Conservation (phyloP, 2,329 filamentous ascomycete genomes). For the Colletotrichum tropicale region DNA sequence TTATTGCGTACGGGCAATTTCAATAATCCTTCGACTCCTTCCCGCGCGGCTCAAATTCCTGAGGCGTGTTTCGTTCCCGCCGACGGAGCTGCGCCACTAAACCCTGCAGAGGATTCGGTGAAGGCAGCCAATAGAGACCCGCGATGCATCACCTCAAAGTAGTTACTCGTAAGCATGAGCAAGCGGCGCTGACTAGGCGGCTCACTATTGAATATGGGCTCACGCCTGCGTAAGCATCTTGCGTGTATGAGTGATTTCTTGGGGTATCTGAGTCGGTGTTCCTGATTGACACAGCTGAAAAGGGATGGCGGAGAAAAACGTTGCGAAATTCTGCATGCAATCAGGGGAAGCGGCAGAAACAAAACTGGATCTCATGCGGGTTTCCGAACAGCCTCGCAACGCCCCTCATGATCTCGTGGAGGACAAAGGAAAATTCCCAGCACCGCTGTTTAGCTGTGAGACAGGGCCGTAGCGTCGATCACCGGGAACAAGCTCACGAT, state of each 20-base stretch:
- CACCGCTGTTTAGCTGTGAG: neutral
- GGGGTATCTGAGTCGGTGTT: neutral
- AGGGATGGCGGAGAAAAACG: neutral
- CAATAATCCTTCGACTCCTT: neutral
- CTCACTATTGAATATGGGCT: neutral
- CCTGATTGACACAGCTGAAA: neutral
- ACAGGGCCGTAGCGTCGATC: neutral
- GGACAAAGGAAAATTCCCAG: neutral
- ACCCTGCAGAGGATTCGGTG: neutral
- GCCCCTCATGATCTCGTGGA: neutral
- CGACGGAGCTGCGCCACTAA: neutral
- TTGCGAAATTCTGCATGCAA: neutral
- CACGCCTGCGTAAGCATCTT: neutral
- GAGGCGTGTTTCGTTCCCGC: neutral
- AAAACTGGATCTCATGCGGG: neutral
- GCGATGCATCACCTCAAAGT: neutral
- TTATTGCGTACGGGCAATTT: neutral
- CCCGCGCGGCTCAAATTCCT: neutral
- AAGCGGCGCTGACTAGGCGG: neutral
- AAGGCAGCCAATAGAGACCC: neutral
- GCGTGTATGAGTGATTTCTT: neutral
- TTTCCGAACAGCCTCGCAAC: neutral
- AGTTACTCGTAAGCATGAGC: neutral
- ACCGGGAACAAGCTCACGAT: neutral
- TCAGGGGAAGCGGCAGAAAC: neutral